These are phyloP conservation scores for Coemansia sp. DNA, from an alignment of 371 early-diverging fungal genomes.

Conservation along the genomic window DNA sequence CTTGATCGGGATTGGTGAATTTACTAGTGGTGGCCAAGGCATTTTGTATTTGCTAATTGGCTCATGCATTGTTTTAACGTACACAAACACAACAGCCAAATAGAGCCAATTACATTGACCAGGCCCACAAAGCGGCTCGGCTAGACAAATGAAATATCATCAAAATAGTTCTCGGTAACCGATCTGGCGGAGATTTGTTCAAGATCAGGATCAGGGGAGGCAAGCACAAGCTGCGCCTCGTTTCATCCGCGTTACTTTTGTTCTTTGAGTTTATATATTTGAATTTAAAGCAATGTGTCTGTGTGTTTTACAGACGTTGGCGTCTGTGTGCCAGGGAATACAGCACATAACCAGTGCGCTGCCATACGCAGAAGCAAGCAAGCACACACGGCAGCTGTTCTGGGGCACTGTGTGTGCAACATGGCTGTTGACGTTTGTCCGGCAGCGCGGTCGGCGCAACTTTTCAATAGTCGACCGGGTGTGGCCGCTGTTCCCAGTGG, in stretches of 20 bases:
- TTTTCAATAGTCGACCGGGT: conserved; percentile 59
- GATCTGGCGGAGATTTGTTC: too few species aligned
- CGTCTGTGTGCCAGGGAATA: not conserved
- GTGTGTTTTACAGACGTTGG: not conserved
- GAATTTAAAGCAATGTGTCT: not conserved
- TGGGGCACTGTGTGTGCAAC: conserved; percentile 14
- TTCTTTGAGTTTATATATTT: not conserved
- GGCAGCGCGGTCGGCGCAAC: conserved; percentile 37
- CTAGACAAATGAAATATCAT: too few species aligned
- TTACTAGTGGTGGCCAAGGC: too few species aligned
- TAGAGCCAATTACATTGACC: too few species aligned
- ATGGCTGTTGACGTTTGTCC: conserved; percentile 24
- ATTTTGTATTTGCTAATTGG: too few species aligned
- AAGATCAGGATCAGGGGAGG: too few species aligned
- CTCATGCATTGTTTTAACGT: too few species aligned
- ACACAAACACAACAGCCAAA: too few species aligned
- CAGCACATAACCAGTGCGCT: not conserved
- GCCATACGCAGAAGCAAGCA: conserved; percentile 1
- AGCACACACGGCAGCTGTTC: conserved; percentile 11
- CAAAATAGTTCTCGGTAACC: too few species aligned
- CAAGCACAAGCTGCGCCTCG: too few species aligned
- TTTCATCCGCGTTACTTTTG: not conserved
- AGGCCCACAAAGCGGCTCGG: too few species aligned
- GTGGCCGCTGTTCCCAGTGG: conserved; percentile 71
- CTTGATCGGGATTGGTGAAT: not conserved